Evolutionary conservation across 2,329 filamentous ascomycete species (phyloP).

Genomic region (Fusarium caatingaense): DNA sequence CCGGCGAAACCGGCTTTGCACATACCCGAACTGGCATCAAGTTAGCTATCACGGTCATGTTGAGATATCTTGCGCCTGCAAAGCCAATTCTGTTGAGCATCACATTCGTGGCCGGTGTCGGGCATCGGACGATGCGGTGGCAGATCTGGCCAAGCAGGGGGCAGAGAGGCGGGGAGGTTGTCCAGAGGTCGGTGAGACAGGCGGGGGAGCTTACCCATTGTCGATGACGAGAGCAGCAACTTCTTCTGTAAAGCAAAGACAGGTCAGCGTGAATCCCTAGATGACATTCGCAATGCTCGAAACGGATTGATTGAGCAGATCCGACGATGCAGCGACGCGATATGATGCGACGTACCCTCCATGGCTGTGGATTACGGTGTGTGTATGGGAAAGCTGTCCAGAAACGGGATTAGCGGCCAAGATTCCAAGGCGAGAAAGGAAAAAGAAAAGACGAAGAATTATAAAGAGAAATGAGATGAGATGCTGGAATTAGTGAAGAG

Average conservation of each 20-base stretch:
- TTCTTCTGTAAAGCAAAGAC: conserved; percentile 79
- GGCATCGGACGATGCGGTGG: conserved; percentile 43
- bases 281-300: conserved; percentile 37
- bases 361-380: conserved; percentile 62
- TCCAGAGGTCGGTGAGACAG: conserved; percentile 53
- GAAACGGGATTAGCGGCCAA: conserved; percentile 49
- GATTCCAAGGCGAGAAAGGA: conserved; percentile 31
- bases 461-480: conserved; percentile 39
- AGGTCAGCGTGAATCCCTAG: conserved; percentile 55
- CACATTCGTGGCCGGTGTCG: conserved; percentile 28
- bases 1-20: conserved; percentile 99
- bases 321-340: conserved; percentile 44
- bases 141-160: conserved; percentile 32
- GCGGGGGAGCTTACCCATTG: conserved; percentile 92
- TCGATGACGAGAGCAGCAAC: conserved; percentile 99
- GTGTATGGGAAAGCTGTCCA: conserved; percentile 50
- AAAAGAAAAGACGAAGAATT: conserved; percentile 38
- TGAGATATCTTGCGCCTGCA: conserved; percentile 3
- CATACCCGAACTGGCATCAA: conserved; percentile 90
- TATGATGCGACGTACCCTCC: conserved; percentile 61
- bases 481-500: conserved; percentile 23
- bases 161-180: conserved; percentile 36
- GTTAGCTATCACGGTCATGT: conserved; percentile 52
- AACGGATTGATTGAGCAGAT: conserved; percentile 36
- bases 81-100: conserved; percentile 19